Conservation (phyloP, 2,329 filamentous ascomycete genomes). For the Trichoderma endophyticum region DNA sequence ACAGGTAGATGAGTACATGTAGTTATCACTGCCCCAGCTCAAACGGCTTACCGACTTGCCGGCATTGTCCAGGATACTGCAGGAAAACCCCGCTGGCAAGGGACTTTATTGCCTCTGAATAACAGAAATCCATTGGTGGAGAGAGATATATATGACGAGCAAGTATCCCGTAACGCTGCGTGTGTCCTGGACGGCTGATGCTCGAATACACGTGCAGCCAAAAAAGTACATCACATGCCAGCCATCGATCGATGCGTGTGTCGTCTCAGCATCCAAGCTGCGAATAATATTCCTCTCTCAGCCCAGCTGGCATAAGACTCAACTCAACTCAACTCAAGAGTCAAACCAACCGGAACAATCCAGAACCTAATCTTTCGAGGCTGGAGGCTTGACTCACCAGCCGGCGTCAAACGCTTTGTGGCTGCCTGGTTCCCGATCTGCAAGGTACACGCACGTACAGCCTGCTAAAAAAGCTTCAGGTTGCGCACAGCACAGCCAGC, state of each 20-base stretch:
- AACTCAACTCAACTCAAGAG: not conserved
- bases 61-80: not conserved
- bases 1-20: not conserved
- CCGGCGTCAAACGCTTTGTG: not conserved
- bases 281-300: not conserved
- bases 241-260: not conserved
- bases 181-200: not conserved
- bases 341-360: not conserved
- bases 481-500: not conserved
- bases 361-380: not conserved
- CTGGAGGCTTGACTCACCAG: not conserved
- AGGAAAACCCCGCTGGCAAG: not conserved
- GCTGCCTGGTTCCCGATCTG: conserved; percentile 6
- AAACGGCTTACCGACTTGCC: not conserved
- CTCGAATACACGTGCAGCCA: not conserved
- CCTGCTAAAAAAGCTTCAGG: not conserved
- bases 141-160: not conserved
- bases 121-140: not conserved
- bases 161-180: not conserved
- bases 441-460: not conserved
- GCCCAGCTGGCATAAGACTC: not conserved
- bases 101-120: not conserved
- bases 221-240: not conserved
- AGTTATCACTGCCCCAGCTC: not conserved
- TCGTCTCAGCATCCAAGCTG: not conserved